Percentiles rank a stretch among this genome's conserved stretches.
These are phyloP conservation scores for Boletellus sp. DNA, from an alignment of 768 basidiomycete species.

Conservation along the genomic window DNA sequence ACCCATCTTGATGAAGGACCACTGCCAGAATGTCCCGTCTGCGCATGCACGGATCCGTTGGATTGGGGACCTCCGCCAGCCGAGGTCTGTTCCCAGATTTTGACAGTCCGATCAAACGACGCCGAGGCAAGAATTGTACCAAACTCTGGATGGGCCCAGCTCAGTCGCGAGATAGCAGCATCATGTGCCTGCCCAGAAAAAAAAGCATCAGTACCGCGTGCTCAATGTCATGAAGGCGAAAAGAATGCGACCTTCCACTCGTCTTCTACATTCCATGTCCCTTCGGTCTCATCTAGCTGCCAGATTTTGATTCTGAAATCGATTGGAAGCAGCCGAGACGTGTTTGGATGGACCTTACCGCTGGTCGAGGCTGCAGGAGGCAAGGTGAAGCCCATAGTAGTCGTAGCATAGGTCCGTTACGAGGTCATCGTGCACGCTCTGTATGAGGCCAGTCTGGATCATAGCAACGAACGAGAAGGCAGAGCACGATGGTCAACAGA, in stretches of 20 bases:
- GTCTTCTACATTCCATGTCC: constrained; percentile 74
- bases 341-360: constrained; percentile 42
- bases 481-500: background rate
- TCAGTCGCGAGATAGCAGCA: constrained; percentile 76
- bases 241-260: constrained; percentile 81
- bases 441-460: constrained; percentile 79
- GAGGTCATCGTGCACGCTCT: constrained; percentile 74
- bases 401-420: constrained; percentile 87
- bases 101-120: constrained; percentile 88
- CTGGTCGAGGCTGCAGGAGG: constrained; percentile 81
- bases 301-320: constrained; percentile 72
- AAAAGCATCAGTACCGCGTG: background rate
- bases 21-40: constrained; percentile 12
- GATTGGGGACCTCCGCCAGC: constrained; percentile 26
- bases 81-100: constrained; percentile 80
- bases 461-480: constrained; percentile 32
- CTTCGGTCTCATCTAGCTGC: constrained; percentile 68
- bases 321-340: constrained; percentile 10
- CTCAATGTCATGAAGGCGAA: background rate
- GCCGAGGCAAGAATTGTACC: constrained; percentile 83
- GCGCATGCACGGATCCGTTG: constrained; percentile 21
- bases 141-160: constrained; percentile 93
- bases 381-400: constrained; percentile 81
- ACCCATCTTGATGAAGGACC: constrained; percentile 55
- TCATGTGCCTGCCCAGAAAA: constrained; percentile 77